These are phyloP conservation scores for Wickerhamiella pararugosa DNA, from an alignment of 1,139 yeast species.

Conservation along the genomic window DNA sequence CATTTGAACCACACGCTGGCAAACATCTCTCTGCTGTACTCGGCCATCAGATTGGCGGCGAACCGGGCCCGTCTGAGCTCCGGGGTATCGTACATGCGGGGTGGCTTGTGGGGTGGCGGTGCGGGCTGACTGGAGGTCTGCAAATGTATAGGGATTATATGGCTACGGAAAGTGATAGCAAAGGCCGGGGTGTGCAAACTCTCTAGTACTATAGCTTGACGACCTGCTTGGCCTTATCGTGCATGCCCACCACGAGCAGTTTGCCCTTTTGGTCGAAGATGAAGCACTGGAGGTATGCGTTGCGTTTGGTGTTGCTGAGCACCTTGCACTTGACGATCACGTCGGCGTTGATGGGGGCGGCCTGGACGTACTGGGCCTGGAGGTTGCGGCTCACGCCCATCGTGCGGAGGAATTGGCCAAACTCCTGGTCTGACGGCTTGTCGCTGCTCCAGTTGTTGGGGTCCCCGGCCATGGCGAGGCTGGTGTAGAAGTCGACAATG, in stretches of 20 bases:
- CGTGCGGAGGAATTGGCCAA: conserved; percentile 10
- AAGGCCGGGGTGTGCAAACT: too few species aligned
- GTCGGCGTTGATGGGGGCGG: conserved; percentile 19
- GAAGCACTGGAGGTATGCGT: conserved; percentile 15
- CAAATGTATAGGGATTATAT: neutral
- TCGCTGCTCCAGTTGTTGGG: conserved; percentile 18
- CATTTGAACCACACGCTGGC: neutral
- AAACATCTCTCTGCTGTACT: neutral
- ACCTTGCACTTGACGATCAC: conserved; percentile 16
- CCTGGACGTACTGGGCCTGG: conserved; percentile 20
- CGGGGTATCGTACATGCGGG: neutral
- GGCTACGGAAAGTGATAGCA: neutral
- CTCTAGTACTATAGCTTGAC: conserved; percentile 9
- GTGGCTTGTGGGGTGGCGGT: neutral
- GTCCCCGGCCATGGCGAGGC: conserved; percentile 18
- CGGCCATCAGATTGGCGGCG: neutral
- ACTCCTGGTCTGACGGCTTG: conserved; percentile 11
- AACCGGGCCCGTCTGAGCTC: neutral
- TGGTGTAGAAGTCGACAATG: conserved; percentile 18
- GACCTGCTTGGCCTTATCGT: conserved; percentile 20
- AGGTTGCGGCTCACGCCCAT: conserved; percentile 21
- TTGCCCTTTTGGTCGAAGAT: conserved; percentile 16
- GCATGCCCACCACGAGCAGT: conserved; percentile 18
- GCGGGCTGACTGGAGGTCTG: too few species aligned
- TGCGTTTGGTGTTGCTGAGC: conserved; percentile 18